A percentile compares a stretch with the other conserved stretches of the same genome.
phyloP scores from a whole-genome alignment of 2,329 filamentous ascomycete species.

The Colletotrichum sp. region DNA sequence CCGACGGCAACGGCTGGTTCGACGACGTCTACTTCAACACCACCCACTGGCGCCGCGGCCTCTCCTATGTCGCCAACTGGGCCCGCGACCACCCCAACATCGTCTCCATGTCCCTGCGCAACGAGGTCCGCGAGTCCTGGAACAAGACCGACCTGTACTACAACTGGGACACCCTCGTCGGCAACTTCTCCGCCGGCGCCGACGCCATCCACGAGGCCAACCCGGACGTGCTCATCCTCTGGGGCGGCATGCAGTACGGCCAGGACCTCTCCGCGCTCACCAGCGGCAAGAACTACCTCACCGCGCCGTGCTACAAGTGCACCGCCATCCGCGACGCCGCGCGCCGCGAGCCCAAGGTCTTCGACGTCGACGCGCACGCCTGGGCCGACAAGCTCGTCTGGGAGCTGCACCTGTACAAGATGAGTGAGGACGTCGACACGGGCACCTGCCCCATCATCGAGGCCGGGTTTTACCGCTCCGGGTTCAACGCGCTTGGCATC shows the following conservation, averaged over 20 bases:
- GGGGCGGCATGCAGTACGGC: slow-evolving; percentile 58
- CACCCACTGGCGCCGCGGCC: slow-evolving; percentile 58
- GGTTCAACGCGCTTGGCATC: slow-evolving; percentile 48
- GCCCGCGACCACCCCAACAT: slow-evolving; percentile 36
- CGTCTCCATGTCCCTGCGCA: slow-evolving; percentile 50
- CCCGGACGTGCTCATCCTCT: slow-evolving; percentile 56
- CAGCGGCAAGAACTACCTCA: slow-evolving; percentile 6
- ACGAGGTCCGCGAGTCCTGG: slow-evolving; percentile 58
- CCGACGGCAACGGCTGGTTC: slow-evolving; percentile 60
- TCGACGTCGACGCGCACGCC: slow-evolving; percentile 48
- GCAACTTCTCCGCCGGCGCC: slow-evolving; percentile 52
- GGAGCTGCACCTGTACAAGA: slow-evolving; percentile 47
- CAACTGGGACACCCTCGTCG: slow-evolving; percentile 49
- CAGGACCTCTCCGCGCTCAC: slow-evolving; percentile 53
- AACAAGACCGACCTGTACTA: slow-evolving; percentile 46
- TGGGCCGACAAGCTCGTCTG: slow-evolving; percentile 54
- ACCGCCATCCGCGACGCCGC: slow-evolving; percentile 16
- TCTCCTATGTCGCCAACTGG: slow-evolving; percentile 55
- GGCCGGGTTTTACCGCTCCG: slow-evolving; percentile 52
- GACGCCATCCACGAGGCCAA: slow-evolving; percentile 55
- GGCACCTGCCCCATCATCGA: slow-evolving; percentile 52
- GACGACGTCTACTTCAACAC: slow-evolving; percentile 59
- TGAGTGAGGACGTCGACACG: slow-evolving; percentile 40
- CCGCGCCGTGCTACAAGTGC: slow-evolving; percentile 20
- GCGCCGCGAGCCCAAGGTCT: slow-evolving; percentile 44